Base-by-base conservation (phyloP, 83 land plant genomes). In the Isoetes engelmannii region DNA sequence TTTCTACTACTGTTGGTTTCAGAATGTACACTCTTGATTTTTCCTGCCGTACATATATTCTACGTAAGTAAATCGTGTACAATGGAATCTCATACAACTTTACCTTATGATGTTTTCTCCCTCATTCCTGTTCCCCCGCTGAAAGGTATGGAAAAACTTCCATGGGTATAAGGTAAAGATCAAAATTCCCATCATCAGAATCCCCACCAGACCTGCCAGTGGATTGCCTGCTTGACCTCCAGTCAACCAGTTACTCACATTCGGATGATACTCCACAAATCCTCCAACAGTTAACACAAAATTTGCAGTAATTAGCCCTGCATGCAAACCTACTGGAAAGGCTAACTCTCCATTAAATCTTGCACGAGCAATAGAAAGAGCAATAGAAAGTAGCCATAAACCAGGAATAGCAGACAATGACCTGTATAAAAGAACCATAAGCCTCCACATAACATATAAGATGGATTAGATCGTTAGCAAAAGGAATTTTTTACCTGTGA, bases 271-370 rank as follows among this genome's bases (percentile, higher is more conserved):
- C 18, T 44, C 75, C 8, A 89, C 51, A 48, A 89, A 78, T 42
- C 87, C 83, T 68, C 84, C 83, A 47, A 17, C 72, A 55, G 82
- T 78, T 5, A 96, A 45, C 6, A 85, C 48, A 47, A 69, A 89
- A 74, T 70, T 84, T 6, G 83, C 75, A 19, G 89, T 79, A 73
- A 83, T 75, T 41, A 86, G 80, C 9, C 92, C 94, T 20, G 89
- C 73, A 49, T 89, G 94, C 5, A 96, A 6, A n/a, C 99, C 99
- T 44, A 96, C 85, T 21, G 89, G 87, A 21, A 80, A 20, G 1
- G 80, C 73, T 48, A 96, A 84, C 44, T 83, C 75, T 4, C 97
- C 90, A 56, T 80, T 53, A 10, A 60, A 58, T 75, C 69, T 80
- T 57, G 79, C 77, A 43, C 84, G 85, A 28, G 74, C 83, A 4